A percentile compares a stretch with the other conserved stretches of the same genome.
These are phyloP conservation scores for Vanilla planifolia DNA, from an alignment of 106 monocot genomes.

Conservation along the genomic window DNA sequence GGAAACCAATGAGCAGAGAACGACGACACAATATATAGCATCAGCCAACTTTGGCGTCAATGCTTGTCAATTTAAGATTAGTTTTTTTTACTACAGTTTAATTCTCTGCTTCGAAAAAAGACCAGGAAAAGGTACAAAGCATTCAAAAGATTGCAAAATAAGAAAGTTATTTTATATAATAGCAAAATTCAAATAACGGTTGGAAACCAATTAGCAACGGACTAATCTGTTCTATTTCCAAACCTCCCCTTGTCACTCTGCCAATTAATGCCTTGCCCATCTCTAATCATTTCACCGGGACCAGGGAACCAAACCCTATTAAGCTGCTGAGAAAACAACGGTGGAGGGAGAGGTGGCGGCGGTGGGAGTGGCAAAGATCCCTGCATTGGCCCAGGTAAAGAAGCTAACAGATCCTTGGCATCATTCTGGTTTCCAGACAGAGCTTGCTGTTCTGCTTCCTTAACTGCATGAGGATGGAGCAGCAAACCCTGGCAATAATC, in stretches of 20 bases:
- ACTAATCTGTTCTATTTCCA: conserved; percentile 6
- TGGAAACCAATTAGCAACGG: no score
- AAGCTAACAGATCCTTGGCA: conserved; percentile 8
- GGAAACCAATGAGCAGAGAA: no score
- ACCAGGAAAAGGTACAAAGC: no score
- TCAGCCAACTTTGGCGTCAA: no score
- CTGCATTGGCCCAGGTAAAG: conserved; percentile 17
- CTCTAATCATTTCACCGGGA: neutral
- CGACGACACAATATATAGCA: no score
- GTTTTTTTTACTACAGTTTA: no score
- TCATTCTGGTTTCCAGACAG: conserved; percentile 19
- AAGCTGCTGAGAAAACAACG: conserved; percentile 4
- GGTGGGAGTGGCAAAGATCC: conserved; percentile 19
- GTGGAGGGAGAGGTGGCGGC: conserved; percentile 36
- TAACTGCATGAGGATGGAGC: conserved; percentile 15
- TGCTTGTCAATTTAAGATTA: no score
- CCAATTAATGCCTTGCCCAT: conserved; percentile 9
- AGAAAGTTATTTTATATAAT: no score
- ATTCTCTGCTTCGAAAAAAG: no score
- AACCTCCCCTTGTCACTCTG: conserved; percentile 6
- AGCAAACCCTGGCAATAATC: conserved; percentile 26
- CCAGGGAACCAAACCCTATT: neutral
- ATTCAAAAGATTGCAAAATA: no score
- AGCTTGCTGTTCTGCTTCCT: conserved; percentile 33
- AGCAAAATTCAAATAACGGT: no score